These are phyloP conservation scores for Xenosphaeropsis pyriputrescens DNA, from an alignment of 2,329 filamentous ascomycete genomes.

Conservation along the genomic window DNA sequence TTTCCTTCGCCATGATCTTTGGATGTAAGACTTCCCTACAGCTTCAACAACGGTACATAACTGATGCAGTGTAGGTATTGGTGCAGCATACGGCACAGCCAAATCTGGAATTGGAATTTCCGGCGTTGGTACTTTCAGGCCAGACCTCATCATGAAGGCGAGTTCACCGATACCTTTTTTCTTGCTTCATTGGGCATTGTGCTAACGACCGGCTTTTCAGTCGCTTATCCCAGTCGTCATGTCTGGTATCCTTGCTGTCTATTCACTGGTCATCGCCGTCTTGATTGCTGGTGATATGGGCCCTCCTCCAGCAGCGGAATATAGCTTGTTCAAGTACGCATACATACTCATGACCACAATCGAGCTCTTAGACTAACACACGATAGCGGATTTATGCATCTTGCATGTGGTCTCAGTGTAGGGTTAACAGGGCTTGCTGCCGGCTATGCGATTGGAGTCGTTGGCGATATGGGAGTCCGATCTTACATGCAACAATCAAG, in stretches of 20 bases:
- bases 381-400: conserved; percentile 74
- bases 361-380: conserved; percentile 3
- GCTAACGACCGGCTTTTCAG: conserved; percentile 23
- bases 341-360: not conserved
- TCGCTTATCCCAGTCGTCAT: conserved; percentile 85
- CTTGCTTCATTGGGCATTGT: not conserved
- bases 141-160: conserved; percentile 87
- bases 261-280: conserved; percentile 91
- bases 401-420: conserved; percentile 80
- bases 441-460: conserved; percentile 90
- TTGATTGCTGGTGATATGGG: conserved; percentile 84
- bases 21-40: conserved; percentile 44
- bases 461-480: conserved; percentile 86
- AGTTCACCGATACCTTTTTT: conserved; percentile 4
- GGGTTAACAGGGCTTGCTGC: conserved; percentile 86
- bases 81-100: conserved; percentile 76
- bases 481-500: conserved; percentile 93
- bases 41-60: conserved; percentile 14
- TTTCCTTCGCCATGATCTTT: conserved; percentile 71
- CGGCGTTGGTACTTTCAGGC: conserved; percentile 71
- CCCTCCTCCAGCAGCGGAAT: conserved; percentile 50
- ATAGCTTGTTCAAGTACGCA: conserved; percentile 70
- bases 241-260: conserved; percentile 98
- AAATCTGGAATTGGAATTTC: conserved; percentile 83
- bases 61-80: conserved; percentile 23